These are phyloP conservation scores for Aureobasidium sp. DNA, from an alignment of 2,329 filamentous ascomycete species.

Conservation along the genomic window DNA sequence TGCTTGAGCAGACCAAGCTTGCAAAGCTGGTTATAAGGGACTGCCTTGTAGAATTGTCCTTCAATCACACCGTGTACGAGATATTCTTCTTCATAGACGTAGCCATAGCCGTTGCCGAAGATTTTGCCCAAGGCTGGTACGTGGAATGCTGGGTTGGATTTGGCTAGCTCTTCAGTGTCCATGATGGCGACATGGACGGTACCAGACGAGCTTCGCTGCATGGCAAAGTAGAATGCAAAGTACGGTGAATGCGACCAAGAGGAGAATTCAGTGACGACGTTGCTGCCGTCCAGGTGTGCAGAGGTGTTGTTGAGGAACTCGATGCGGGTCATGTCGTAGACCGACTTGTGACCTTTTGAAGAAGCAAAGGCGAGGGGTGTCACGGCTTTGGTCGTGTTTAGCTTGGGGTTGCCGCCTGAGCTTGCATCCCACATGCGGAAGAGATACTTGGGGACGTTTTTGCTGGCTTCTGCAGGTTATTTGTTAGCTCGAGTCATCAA, in stretches of 20 bases:
- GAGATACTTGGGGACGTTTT: slow-evolving; percentile 5
- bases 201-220: neutral
- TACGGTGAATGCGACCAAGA: slow-evolving; percentile 6
- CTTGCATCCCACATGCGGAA: neutral
- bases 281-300: neutral
- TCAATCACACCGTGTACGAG: neutral
- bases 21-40: neutral
- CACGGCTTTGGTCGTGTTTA: neutral
- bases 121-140: neutral
- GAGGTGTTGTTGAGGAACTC: neutral
- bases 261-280: neutral
- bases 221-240: neutral
- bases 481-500: neutral
- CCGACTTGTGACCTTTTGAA: neutral
- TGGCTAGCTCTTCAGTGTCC: neutral
- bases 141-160: neutral
- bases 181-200: slow-evolving; percentile 3
- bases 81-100: neutral
- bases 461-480: neutral
- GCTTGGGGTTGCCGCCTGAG: neutral
- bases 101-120: neutral
- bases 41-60: neutral
- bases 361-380: neutral
- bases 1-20: neutral
- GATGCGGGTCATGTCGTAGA: neutral